A percentile compares a stretch with the other conserved stretches of the same genome.
These are phyloP conservation scores for Przewalskia tangutica DNA, from an alignment of 257 asterid genomes.

Conservation along the genomic window DNA sequence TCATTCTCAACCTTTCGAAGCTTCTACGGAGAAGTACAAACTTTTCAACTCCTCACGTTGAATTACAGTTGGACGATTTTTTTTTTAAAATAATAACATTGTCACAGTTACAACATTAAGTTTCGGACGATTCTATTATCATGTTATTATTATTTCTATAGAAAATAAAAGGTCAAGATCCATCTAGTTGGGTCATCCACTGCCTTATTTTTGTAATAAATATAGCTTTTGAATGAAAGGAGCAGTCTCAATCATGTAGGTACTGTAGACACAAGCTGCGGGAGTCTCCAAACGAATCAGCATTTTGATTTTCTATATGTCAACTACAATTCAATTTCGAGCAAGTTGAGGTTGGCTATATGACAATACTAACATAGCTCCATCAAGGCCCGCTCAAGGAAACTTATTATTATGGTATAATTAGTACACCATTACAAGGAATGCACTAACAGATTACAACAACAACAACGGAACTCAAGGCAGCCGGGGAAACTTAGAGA, in stretches of 20 bases:
- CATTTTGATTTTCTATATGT: background rate
- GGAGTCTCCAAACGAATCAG: background rate
- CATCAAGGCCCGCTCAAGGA: background rate
- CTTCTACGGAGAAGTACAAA: background rate
- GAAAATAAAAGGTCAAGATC: background rate
- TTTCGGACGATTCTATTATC: background rate
- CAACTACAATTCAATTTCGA: background rate
- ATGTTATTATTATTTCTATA: no score
- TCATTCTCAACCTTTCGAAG: background rate
- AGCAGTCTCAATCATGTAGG: background rate
- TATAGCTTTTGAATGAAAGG: background rate
- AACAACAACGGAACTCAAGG: conserved; percentile 24
- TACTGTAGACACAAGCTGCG: background rate
- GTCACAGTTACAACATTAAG: background rate
- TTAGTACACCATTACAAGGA: background rate
- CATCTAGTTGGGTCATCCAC: background rate
- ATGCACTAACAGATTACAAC: background rate
- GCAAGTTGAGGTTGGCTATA: background rate
- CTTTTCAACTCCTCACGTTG: background rate
- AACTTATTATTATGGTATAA: background rate
- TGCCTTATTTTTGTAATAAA: background rate
- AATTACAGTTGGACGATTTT: background rate
- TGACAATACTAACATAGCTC: background rate
- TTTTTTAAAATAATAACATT: no score
- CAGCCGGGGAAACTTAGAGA: conserved; percentile 70